These are phyloP conservation scores for Tuber brumale DNA, from an alignment of 495 filamentous ascomycete species.

Conservation along the genomic window DNA sequence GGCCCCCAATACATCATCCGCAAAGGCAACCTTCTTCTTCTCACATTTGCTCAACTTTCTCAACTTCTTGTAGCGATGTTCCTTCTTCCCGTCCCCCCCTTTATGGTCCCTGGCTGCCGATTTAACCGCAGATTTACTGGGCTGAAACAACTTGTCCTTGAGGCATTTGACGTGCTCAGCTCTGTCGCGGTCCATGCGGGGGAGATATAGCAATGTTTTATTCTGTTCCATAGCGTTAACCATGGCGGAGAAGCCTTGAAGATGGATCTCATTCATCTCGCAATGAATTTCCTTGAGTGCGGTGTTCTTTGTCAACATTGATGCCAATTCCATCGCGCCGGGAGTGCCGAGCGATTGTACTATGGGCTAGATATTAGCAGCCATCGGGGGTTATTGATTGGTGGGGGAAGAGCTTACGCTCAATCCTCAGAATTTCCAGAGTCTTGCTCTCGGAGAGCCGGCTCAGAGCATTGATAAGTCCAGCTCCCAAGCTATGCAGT, in stretches of 20 bases:
- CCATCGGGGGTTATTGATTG: neutral
- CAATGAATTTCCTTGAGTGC: slow-evolving; percentile 64
- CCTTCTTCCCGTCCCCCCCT: slow-evolving; percentile 8
- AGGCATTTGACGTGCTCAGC: slow-evolving; percentile 57
- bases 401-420: slow-evolving; percentile 47
- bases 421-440: slow-evolving; percentile 68
- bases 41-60: slow-evolving; percentile 21
- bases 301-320: slow-evolving; percentile 63
- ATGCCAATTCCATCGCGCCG: slow-evolving; percentile 68
- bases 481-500: slow-evolving; percentile 57
- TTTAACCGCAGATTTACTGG: slow-evolving; percentile 19
- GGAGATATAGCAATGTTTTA: slow-evolving; percentile 57
- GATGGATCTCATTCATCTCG: slow-evolving; percentile 70
- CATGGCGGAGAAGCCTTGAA: slow-evolving; percentile 69
- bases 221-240: slow-evolving; percentile 67
- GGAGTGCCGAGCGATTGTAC: slow-evolving; percentile 41
- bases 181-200: slow-evolving; percentile 60
- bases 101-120: slow-evolving; percentile 12
- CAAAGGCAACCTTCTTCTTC: slow-evolving; percentile 36
- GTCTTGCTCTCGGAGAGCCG: slow-evolving; percentile 71
- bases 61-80: slow-evolving; percentile 4
- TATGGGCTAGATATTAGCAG: slow-evolving; percentile 26
- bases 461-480: slow-evolving; percentile 67
- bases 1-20: slow-evolving; percentile 21
- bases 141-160: slow-evolving; percentile 42